Conservation (phyloP, 129 eudicot genomes). For the Cynara cardunculus region DNA sequence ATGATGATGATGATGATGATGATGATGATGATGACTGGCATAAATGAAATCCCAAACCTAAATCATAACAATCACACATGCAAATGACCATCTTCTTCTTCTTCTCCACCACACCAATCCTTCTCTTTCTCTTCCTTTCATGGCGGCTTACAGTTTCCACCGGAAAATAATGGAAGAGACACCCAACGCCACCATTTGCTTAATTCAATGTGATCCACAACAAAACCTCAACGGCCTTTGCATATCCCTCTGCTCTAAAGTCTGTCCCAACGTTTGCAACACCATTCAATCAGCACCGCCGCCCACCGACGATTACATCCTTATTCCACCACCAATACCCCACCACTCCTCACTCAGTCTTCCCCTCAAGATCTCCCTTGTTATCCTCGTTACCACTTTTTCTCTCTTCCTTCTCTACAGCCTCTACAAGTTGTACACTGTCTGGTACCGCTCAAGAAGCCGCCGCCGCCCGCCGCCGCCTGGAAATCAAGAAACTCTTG, state of each 20-base stretch:
- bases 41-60: neutral
- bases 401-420: constrained; percentile 40
- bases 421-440: constrained; percentile 40
- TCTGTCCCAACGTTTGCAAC: constrained; percentile 15
- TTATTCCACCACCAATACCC: neutral
- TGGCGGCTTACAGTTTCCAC: constrained; percentile 31
- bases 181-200: constrained; percentile 7
- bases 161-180: constrained; percentile 25
- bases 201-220: constrained; percentile 1
- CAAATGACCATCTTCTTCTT: constrained; percentile 15
- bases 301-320: constrained; percentile 4
- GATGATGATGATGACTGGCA: neutral
- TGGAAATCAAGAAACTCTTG: constrained; percentile 24
- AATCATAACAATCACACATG: neutral
- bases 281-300: constrained; percentile 2
- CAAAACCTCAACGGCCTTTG: constrained; percentile 13
- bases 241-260: neutral
- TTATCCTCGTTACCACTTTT: constrained; percentile 29
- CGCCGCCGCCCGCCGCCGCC: constrained; percentile 17
- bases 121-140: constrained; percentile 1
- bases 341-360: constrained; percentile 24
- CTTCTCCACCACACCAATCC: neutral
- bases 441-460: constrained; percentile 33
- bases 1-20: no score
- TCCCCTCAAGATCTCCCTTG: constrained; percentile 39